Percentiles rank a stretch among this genome's conserved stretches.
Conservation (phyloP, 176 grass and related monocot genomes). For the Triticum turgidum region DNA sequence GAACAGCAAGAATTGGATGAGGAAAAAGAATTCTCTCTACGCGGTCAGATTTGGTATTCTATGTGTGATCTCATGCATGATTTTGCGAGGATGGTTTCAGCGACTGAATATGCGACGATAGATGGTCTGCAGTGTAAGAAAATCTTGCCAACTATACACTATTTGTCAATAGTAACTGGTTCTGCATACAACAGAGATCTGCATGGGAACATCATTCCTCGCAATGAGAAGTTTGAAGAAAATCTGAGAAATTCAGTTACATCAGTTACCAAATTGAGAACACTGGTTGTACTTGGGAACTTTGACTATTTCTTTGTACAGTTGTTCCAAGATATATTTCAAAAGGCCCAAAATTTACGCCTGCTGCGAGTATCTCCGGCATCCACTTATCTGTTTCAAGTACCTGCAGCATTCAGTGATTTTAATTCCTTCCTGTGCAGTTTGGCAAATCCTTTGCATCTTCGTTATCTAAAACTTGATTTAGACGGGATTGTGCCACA, state of each 20-base stretch:
- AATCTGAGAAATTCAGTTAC: not conserved
- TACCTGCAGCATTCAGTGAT: too few relatives aligned
- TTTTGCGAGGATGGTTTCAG: slow-evolving; percentile 30
- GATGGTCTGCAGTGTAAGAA: not conserved
- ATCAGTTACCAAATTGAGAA: slow-evolving; percentile 27
- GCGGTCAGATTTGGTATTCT: not conserved
- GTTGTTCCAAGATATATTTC: not conserved
- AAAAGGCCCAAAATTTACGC: slow-evolving; percentile 6
- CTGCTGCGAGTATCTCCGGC: not conserved
- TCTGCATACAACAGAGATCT: not conserved
- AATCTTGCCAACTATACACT: not conserved
- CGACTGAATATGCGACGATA: not conserved
- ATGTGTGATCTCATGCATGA: slow-evolving; percentile 51
- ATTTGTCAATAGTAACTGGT: slow-evolving; percentile 38
- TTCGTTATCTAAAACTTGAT: too few relatives aligned
- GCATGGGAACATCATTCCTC: not conserved
- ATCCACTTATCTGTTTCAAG: not conserved
- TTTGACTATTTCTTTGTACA: not conserved
- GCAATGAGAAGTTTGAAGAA: not conserved
- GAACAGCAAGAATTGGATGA: too few relatives aligned
- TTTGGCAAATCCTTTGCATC: too few relatives aligned
- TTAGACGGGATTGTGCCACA: not conserved
- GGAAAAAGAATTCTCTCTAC: not conserved
- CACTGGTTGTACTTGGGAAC: slow-evolving; percentile 31
- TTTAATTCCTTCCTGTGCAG: too few relatives aligned